Percentiles rank a stretch among this genome's conserved stretches.
These are phyloP conservation scores for Gonium pectorale DNA, from an alignment of 139 green algal species.

Conservation along the genomic window DNA sequence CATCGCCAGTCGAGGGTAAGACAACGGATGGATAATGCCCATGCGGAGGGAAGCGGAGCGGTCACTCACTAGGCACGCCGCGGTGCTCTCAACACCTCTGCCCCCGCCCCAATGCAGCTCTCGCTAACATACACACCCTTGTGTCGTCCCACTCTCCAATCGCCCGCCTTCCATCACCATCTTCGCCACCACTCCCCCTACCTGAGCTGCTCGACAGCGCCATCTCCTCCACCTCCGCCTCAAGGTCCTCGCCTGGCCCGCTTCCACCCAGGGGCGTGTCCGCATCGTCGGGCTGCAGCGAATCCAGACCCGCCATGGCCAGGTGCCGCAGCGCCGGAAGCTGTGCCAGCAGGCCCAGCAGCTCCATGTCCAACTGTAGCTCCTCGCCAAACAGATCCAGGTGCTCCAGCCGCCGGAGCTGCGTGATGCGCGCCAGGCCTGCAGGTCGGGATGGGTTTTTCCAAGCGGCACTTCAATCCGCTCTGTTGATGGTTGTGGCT, in stretches of 20 bases:
- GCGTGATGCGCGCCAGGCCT: slow-evolving; percentile 24
- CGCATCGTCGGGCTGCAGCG: slow-evolving; percentile 12
- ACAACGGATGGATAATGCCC: too few species aligned
- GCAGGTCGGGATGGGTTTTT: too few species aligned
- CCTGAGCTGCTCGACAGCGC: slow-evolving; percentile 30
- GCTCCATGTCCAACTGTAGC: slow-evolving; percentile 31
- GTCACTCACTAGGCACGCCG: too few species aligned
- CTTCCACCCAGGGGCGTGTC: neutral
- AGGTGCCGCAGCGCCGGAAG: slow-evolving; percentile 38
- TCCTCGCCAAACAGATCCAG: slow-evolving; percentile 48
- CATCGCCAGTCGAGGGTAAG: too few species aligned
- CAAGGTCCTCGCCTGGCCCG: neutral
- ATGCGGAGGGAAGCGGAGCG: too few species aligned
- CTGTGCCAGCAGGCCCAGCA: slow-evolving; percentile 24
- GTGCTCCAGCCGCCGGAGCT: slow-evolving; percentile 32
- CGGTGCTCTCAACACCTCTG: too few species aligned
- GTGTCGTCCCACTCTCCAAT: too few species aligned
- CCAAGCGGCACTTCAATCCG: too few species aligned
- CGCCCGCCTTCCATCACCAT: too few species aligned
- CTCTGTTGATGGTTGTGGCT: too few species aligned
- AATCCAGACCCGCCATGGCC: slow-evolving; percentile 45
- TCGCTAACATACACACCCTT: too few species aligned
- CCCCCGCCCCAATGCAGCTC: too few species aligned
- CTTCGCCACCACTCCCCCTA: neutral
- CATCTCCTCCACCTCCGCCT: slow-evolving; percentile 40